Conservation (phyloP, 129 eudicot species). For the Heracleum sosnowskyi region DNA sequence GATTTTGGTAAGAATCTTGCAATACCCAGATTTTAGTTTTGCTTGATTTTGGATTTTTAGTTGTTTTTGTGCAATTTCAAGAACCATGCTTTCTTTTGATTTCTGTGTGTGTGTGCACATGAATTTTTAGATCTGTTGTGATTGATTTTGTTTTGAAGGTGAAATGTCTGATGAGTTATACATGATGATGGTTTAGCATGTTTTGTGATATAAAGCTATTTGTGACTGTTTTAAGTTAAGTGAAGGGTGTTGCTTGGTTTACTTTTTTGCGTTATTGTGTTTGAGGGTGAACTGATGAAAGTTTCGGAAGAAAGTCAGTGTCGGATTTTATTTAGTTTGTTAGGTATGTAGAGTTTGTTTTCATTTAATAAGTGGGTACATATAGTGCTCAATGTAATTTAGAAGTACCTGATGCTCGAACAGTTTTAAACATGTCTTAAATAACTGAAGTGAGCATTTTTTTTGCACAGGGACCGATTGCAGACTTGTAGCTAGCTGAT, state of each 20-base stretch:
- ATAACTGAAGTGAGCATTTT: not conserved
- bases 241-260: not conserved
- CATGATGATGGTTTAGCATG: too few relatives aligned
- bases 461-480: slow-evolving; percentile 2
- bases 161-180: too few relatives aligned
- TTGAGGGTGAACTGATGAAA: too few relatives aligned
- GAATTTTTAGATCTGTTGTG: too few relatives aligned
- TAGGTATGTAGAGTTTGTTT: not conserved
- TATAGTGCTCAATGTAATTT: not conserved
- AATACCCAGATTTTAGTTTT: slow-evolving; percentile 3
- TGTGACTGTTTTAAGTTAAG: too few relatives aligned
- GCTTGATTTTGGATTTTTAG: not conserved
- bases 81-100: not conserved
- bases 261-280: not conserved
- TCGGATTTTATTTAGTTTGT: too few relatives aligned
- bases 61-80: not conserved
- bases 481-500: slow-evolving; percentile 6
- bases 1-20: slow-evolving; percentile 28
- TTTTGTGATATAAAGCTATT: too few relatives aligned
- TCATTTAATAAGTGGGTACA: not conserved
- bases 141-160: too few relatives aligned
- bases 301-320: too few relatives aligned
- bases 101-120: too few relatives aligned
- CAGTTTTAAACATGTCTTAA: not conserved
- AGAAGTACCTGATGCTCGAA: not conserved